phyloP scores from a whole-genome alignment of 768 basidiomycete species.

The Psilocybe cyanescens region DNA sequence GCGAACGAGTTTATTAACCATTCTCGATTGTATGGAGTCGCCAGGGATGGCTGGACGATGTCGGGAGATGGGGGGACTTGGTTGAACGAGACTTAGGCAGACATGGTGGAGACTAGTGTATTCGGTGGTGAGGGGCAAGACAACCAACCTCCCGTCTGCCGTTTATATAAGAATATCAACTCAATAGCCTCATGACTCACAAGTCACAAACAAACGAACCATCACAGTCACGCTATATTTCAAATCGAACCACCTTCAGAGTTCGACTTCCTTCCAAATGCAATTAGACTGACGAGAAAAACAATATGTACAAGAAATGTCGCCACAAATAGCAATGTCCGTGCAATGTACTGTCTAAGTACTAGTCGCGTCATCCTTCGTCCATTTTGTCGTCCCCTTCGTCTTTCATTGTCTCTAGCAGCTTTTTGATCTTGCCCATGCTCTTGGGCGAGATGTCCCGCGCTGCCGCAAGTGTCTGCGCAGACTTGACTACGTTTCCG shows the following conservation, averaged over 20 bases:
- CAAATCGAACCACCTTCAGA: conserved; percentile 17
- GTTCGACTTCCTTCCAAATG: conserved; percentile 24
- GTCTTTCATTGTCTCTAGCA: conserved; percentile 73
- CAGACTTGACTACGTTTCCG: conserved; percentile 79
- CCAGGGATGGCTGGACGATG: conserved; percentile 39
- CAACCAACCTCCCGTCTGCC: conserved; percentile 17
- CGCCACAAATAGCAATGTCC: conserved; percentile 33
- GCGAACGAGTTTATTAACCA: conserved; percentile 85
- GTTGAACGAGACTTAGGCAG: conserved; percentile 35
- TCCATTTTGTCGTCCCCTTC: conserved; percentile 75
- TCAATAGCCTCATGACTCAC: conserved; percentile 18
- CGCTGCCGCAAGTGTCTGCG: conserved; percentile 85
- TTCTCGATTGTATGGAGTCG: conserved; percentile 46
- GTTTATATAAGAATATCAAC: conserved; percentile 25
- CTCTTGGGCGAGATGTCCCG: conserved; percentile 95
- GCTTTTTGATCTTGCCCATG: conserved; percentile 78
- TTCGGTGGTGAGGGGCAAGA: conserved; percentile 22
- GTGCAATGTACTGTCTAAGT: conserved; percentile 4
- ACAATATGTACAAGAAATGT: conserved; percentile 36
- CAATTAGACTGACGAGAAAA: conserved; percentile 8
- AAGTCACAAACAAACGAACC: conserved; percentile 20
- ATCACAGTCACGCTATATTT: conserved; percentile 13
- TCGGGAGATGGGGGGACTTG: conserved; percentile 19
- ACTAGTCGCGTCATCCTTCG: conserved; percentile 55
- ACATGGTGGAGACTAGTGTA: conserved; percentile 41